phyloP scores from a whole-genome alignment of 2,329 filamentous ascomycete species.

The Botrytis elliptica region DNA sequence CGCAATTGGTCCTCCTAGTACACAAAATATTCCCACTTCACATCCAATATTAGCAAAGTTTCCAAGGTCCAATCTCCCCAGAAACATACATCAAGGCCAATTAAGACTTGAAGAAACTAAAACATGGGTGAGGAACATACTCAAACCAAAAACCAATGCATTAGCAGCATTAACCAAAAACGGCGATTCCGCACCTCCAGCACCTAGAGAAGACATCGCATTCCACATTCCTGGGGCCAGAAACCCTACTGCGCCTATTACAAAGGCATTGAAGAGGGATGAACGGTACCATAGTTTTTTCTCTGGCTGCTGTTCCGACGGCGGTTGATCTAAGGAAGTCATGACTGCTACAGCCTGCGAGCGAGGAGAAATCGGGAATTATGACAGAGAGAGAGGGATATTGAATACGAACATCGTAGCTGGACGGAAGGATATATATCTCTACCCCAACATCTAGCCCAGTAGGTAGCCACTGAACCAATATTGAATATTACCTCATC shows the following conservation, averaged over 20 bases:
- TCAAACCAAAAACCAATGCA: slow-evolving; percentile 45
- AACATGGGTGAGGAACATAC: slow-evolving; percentile 37
- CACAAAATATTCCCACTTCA: slow-evolving; percentile 36
- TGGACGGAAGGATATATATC: background rate
- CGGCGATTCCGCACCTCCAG: slow-evolving; percentile 49
- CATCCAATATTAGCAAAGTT: slow-evolving; percentile 37
- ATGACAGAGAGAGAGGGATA: background rate
- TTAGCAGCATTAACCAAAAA: slow-evolving; percentile 48
- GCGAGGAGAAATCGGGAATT: background rate
- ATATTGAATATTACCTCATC: background rate
- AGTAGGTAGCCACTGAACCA: background rate
- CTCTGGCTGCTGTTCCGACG: background rate
- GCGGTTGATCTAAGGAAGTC: background rate
- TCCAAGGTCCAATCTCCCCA: background rate
- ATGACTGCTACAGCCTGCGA: background rate
- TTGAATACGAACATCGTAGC: background rate
- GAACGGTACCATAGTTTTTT: background rate
- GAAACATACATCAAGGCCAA: background rate
- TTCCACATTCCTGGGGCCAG: slow-evolving; percentile 44
- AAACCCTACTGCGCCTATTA: slow-evolving; percentile 44
- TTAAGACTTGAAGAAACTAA: background rate
- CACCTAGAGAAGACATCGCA: slow-evolving; percentile 45
- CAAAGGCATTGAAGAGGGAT: slow-evolving; percentile 44
- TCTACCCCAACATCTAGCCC: background rate
- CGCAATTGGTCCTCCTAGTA: slow-evolving; percentile 1